phyloP scores from a whole-genome alignment of 2,329 filamentous ascomycete species.

The Colletotrichum trifolii region DNA sequence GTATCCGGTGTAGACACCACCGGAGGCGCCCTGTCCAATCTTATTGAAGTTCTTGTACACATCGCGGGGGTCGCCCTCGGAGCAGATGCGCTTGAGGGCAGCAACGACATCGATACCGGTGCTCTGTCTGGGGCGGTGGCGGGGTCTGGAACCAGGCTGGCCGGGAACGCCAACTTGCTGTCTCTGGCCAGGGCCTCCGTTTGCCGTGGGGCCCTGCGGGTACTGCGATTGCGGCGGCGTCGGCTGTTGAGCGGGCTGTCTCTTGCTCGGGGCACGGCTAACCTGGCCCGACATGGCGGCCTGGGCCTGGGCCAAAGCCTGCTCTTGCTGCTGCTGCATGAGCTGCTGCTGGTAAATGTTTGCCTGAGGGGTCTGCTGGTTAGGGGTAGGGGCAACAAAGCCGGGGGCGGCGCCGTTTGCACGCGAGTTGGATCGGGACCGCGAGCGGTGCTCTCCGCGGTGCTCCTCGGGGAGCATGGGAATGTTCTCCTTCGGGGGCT shows the following conservation, averaged over 20 bases:
- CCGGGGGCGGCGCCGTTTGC: constrained; percentile 62
- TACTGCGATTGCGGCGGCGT: constrained; percentile 62
- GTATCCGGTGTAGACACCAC: constrained; percentile 93
- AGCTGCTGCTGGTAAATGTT: constrained; percentile 70
- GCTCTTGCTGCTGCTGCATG: constrained; percentile 86
- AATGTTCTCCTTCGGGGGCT: constrained; percentile 63
- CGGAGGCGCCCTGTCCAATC: constrained; percentile 97
- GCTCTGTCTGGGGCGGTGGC: constrained; percentile 83
- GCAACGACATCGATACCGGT: constrained; percentile 84
- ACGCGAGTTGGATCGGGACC: constrained; percentile 76
- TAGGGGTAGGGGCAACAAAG: constrained; percentile 59
- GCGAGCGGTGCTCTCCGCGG: constrained; percentile 41
- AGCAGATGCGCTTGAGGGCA: constrained; percentile 89
- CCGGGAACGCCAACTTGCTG: constrained; percentile 49
- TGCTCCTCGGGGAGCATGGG: constrained; percentile 75
- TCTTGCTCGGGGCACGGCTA: constrained; percentile 79
- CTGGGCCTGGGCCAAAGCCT: constrained; percentile 83
- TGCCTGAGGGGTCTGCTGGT: constrained; percentile 53
- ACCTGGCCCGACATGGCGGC: constrained; percentile 79
- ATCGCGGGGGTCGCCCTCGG: constrained; percentile 86
- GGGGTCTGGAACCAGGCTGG: constrained; percentile 66
- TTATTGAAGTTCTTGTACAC: constrained; percentile 91
- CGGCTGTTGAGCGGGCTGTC: constrained; percentile 65
- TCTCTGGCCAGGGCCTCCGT: constrained; percentile 48
- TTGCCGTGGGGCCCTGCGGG: constrained; percentile 37